These are phyloP conservation scores for Clarireedia monteithiana DNA, from an alignment of 2,329 filamentous ascomycete species.

Conservation along the genomic window DNA sequence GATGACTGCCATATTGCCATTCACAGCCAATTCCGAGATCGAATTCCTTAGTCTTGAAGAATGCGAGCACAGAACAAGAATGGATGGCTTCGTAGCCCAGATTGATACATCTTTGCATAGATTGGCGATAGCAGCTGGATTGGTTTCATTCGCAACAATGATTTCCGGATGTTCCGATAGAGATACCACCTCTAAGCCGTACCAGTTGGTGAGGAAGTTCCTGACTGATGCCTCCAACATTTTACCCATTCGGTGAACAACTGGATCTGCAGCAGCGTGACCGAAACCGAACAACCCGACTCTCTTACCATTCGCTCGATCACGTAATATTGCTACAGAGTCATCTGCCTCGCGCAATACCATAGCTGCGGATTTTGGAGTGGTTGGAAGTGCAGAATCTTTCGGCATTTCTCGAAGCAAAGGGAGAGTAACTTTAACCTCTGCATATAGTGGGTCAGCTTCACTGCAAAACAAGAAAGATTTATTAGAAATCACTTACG, in stretches of 20 bases:
- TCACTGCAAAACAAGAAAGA: neutral
- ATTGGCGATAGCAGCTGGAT: conserved; percentile 13
- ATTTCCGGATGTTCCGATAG: conserved; percentile 18
- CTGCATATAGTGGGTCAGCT: conserved; percentile 16
- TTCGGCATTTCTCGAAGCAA: conserved; percentile 25
- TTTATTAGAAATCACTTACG: conserved; percentile 31
- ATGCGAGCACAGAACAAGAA: conserved; percentile 27
- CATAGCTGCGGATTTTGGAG: conserved; percentile 17
- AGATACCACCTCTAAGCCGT: conserved; percentile 25
- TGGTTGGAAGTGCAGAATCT: conserved; percentile 11
- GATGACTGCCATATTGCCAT: conserved; percentile 24
- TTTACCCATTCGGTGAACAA: conserved; percentile 15
- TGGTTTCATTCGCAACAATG: conserved; percentile 24
- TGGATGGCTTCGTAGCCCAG: conserved; percentile 13
- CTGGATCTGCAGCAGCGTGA: conserved; percentile 16
- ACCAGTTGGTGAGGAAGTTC: conserved; percentile 27
- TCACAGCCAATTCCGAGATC: conserved; percentile 7
- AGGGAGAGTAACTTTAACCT: conserved; percentile 27
- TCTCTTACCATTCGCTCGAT: conserved; percentile 16
- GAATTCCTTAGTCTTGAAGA: conserved; percentile 20
- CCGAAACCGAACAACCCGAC: conserved; percentile 27
- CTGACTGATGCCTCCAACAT: conserved; percentile 22
- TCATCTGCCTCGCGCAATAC: conserved; percentile 20
- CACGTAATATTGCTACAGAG: conserved; percentile 18
- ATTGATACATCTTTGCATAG: conserved; percentile 10